Percentiles rank a stretch among this genome's conserved stretches.
Conservation (phyloP, 2,329 filamentous ascomycete genomes). For the Helicocarpus griseus region DNA sequence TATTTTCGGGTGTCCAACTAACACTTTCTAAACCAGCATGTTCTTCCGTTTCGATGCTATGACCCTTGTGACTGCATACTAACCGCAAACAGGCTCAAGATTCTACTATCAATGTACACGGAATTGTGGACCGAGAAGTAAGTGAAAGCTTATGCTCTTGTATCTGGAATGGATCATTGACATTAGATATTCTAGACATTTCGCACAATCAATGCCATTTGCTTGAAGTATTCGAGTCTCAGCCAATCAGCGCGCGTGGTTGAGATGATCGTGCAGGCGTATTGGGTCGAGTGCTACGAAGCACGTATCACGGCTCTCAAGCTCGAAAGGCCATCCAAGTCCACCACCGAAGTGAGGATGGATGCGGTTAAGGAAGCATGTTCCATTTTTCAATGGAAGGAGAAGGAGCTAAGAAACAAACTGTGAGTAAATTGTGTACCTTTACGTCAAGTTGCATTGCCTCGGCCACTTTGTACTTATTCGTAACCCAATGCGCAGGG, state of each 20-base stretch:
- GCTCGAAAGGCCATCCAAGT: constrained; percentile 31
- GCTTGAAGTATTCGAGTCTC: constrained; percentile 26
- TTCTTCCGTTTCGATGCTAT: neutral
- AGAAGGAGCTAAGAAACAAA: constrained; percentile 47
- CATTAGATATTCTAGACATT: constrained; percentile 12
- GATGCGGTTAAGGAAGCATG: constrained; percentile 45
- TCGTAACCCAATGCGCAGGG: constrained; percentile 18
- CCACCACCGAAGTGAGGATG: constrained; percentile 42
- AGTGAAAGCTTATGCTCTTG: neutral
- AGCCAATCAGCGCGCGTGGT: constrained; percentile 46
- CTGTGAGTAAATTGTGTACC: constrained; percentile 11
- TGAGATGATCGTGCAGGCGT: constrained; percentile 50
- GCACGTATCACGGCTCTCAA: constrained; percentile 38
- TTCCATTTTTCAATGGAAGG: constrained; percentile 45
- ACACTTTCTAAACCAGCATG: constrained; percentile 12
- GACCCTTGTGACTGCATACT: neutral
- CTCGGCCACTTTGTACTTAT: neutral
- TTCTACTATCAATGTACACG: neutral
- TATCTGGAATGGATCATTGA: neutral
- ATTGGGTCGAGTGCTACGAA: constrained; percentile 48
- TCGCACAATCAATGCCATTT: constrained; percentile 15
- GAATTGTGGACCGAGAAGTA: constrained; percentile 4
- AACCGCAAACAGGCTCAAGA: neutral
- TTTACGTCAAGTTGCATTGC: neutral
- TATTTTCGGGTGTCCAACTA: constrained; percentile 25